Percentiles rank a stretch among this genome's conserved stretches.
phyloP scores from a whole-genome alignment of 306 rosid species.

The Vigna radiata region DNA sequence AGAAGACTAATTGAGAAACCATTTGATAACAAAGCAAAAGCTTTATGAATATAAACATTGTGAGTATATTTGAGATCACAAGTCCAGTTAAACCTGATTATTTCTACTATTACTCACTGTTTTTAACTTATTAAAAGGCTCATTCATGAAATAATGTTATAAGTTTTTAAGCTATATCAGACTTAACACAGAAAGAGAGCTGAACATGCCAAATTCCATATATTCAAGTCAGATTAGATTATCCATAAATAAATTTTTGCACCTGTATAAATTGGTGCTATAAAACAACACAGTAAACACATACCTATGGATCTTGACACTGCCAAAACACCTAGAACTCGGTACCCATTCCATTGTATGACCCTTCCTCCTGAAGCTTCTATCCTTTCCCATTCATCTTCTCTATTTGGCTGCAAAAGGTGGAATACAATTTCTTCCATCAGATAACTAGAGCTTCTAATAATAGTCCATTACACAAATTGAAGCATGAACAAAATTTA shows the following conservation, averaged over 20 bases:
- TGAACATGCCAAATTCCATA: no score
- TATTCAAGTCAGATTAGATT: no score
- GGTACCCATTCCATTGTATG: conserved; percentile 81
- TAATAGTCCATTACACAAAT: conserved; percentile 11
- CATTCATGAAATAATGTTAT: no score
- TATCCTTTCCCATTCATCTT: conserved; percentile 74
- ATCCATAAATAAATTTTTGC: background rate
- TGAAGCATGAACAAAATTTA: background rate
- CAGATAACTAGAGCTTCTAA: conserved; percentile 36
- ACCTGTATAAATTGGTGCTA: background rate
- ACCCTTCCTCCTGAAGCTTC: conserved; percentile 85
- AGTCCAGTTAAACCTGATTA: no score
- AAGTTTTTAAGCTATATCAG: no score
- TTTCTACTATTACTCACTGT: no score
- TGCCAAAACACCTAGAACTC: conserved; percentile 85
- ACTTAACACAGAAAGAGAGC: no score
- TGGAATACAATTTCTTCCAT: conserved; percentile 31
- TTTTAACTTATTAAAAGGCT: no score
- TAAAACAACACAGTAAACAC: conserved; percentile 34
- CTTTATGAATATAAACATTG: background rate
- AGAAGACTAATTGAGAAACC: background rate
- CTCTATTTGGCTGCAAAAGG: conserved; percentile 71
- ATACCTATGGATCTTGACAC: conserved; percentile 87
- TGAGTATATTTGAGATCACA: no score
- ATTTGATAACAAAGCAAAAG: background rate